Conservation (phyloP, 371 early-diverging fungal species). For the Nosema granulosis region DNA sequence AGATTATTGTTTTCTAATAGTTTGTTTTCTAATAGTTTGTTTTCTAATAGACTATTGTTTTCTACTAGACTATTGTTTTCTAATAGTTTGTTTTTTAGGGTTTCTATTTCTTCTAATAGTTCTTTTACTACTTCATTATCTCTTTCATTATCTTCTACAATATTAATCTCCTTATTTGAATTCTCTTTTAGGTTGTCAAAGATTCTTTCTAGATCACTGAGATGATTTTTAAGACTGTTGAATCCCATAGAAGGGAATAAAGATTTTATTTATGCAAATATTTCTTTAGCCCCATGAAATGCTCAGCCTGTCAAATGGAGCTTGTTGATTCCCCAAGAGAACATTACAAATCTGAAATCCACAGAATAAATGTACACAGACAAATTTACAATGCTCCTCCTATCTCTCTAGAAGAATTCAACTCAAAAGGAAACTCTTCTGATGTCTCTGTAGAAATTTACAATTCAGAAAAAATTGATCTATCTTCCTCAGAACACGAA, state of each 20-base stretch:
- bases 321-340: constrained; percentile 16
- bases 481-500: not conserved
- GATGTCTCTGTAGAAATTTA: constrained; percentile 24
- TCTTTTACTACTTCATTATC: not conserved
- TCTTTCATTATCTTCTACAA: not conserved
- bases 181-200: not conserved
- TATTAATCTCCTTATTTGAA: not conserved
- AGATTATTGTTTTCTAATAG: too few relatives aligned
- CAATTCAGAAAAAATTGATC: not conserved
- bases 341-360: constrained; percentile 41
- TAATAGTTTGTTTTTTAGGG: constrained; percentile 6
- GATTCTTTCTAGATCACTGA: not conserved
- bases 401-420: constrained; percentile 33
- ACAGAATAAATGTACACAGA: constrained; percentile 45
- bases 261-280: not conserved
- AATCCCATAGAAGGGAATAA: not conserved
- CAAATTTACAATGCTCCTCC: constrained; percentile 43
- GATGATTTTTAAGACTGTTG: not conserved
- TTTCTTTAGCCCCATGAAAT: constrained; percentile 30
- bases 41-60: too few relatives aligned
- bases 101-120: constrained; percentile 20
- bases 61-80: constrained; percentile 15
- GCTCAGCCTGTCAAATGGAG: constrained; percentile 47
- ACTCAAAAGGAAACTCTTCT: constrained; percentile 6
- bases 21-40: too few relatives aligned